Evolutionary conservation across 306 rosid genomes (phyloP).

Genomic region (Crataegus laevigata): DNA sequence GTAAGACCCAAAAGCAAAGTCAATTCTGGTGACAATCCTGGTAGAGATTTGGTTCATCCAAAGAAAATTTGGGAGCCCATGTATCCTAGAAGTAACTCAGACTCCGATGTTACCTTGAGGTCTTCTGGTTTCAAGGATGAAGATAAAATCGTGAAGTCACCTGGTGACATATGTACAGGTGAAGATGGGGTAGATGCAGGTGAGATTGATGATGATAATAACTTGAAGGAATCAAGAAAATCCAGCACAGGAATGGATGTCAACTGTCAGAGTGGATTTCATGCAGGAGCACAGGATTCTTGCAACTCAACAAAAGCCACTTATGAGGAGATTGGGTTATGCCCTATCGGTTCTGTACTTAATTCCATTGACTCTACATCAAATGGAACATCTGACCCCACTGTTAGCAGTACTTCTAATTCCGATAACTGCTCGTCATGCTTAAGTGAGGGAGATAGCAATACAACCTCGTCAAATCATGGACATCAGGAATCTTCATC

Average conservation of each 20-base stretch:
- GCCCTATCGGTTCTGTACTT: conserved; percentile 11
- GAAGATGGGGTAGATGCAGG: conserved; percentile 29
- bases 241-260: conserved; percentile 33
- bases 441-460: conserved; percentile 82
- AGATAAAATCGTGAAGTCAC: conserved; percentile 36
- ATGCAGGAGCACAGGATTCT: conserved; percentile 31
- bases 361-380: conserved; percentile 15
- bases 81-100: conserved; percentile 63
- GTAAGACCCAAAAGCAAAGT: conserved; percentile 68
- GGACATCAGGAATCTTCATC: conserved; percentile 78
- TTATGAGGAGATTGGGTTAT: conserved; percentile 35
- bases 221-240: conserved; percentile 38
- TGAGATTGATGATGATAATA: conserved; percentile 37
- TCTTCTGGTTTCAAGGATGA: conserved; percentile 36
- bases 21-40: conserved; percentile 38
- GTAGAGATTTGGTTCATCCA: conserved; percentile 55
- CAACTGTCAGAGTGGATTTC: conserved; percentile 32
- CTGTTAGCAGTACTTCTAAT: conserved; percentile 38
- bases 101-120: conserved; percentile 51
- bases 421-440: conserved; percentile 83
- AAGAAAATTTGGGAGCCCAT: conserved; percentile 94
- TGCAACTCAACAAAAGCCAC: conserved; percentile 32
- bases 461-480: conserved; percentile 57
- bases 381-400: conserved; percentile 36
- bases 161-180: conserved; percentile 22